These are phyloP conservation scores for Sarocladium strictum DNA, from an alignment of 2,329 filamentous ascomycete species.

Conservation along the genomic window DNA sequence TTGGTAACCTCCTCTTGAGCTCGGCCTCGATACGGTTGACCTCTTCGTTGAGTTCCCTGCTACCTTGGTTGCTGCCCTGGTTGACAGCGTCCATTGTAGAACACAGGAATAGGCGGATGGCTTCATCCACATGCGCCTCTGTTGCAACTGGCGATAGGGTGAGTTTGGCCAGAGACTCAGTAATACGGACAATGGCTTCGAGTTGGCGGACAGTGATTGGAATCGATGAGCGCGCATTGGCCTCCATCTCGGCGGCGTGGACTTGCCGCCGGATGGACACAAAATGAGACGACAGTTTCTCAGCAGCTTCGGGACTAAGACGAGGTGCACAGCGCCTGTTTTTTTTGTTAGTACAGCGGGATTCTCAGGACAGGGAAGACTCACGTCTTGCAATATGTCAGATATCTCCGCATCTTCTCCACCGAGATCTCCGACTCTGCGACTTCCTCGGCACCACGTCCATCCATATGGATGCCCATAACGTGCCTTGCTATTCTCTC, in stretches of 20 bases:
- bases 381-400: constrained; percentile 93
- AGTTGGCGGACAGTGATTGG: constrained; percentile 97
- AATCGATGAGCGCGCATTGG: constrained; percentile 86
- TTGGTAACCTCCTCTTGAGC: constrained; percentile 77
- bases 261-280: constrained; percentile 94
- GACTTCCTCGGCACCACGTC: constrained; percentile 73
- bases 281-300: constrained; percentile 95
- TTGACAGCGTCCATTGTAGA: constrained; percentile 97
- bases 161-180: constrained; percentile 90
- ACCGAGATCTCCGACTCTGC: constrained; percentile 84
- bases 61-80: constrained; percentile 77
- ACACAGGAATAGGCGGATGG: constrained; percentile 91
- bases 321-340: constrained; percentile 81
- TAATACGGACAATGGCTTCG: constrained; percentile 95
- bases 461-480: constrained; percentile 95
- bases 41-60: constrained; percentile 86
- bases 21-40: constrained; percentile 83
- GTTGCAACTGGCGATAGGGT: constrained; percentile 80
- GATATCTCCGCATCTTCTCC: constrained; percentile 95
- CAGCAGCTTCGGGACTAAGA: constrained; percentile 82
- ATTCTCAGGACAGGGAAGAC: constrained; percentile 26
- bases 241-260: constrained; percentile 81
- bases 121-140: constrained; percentile 91
- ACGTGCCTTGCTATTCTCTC: constrained; percentile 94
- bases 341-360: background rate